Conservation (phyloP, 148 eudicot genomes). For the Rhododendron vialii region DNA sequence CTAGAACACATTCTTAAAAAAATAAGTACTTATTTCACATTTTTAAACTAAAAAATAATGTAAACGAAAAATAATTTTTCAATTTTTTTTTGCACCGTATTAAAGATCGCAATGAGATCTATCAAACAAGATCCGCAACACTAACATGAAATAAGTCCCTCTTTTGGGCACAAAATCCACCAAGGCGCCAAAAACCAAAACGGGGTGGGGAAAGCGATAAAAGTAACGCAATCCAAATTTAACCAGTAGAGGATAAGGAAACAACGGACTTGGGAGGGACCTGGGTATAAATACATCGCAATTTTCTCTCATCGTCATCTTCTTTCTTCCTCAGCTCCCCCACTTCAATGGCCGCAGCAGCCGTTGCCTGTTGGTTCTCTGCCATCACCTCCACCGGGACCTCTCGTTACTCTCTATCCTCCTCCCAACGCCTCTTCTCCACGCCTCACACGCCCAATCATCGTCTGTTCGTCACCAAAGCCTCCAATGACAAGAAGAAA, state of each 20-base stretch:
- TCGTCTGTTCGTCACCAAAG: slow-evolving; percentile 13
- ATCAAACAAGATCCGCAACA: no score
- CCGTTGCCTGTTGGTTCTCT: slow-evolving; percentile 31
- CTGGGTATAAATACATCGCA: background rate
- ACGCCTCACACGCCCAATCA: slow-evolving; percentile 1
- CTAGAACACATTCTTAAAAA: no score
- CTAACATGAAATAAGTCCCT: no score
- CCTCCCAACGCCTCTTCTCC: slow-evolving; percentile 27
- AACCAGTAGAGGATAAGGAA: background rate
- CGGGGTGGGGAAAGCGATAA: background rate
- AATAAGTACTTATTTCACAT: no score
- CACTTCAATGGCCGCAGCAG: slow-evolving; percentile 33
- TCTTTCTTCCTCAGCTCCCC: background rate
- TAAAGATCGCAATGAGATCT: no score
- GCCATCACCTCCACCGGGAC: slow-evolving; percentile 16
- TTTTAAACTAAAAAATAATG: no score
- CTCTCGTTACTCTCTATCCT: slow-evolving; percentile 18
- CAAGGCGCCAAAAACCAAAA: background rate
- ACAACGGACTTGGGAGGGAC: background rate
- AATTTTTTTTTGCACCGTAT: no score
- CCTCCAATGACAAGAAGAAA: slow-evolving; percentile 17
- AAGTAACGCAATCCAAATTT: background rate
- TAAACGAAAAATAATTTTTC: no score
- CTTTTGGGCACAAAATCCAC: background rate
- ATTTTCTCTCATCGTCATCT: background rate